phyloP scores from a whole-genome alignment of 306 rosid genomes.

The Betula pendula region DNA sequence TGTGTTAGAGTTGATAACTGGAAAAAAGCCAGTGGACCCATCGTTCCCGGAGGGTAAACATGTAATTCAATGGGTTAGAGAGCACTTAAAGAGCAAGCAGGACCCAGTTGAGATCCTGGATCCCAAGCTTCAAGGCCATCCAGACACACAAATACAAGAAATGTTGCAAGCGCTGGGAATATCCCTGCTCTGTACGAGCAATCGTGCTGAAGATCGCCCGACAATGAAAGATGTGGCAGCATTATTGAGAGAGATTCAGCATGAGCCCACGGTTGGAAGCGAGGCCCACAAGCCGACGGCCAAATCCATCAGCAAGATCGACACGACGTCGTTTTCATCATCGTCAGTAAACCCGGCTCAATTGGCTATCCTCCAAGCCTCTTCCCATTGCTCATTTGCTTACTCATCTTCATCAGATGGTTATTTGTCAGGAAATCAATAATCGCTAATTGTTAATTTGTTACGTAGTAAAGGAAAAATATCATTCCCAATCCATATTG shows the following conservation, averaged over 20 bases:
- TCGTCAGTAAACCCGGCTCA: constrained; percentile 61
- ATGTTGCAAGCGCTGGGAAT: constrained; percentile 85
- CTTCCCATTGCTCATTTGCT: constrained; percentile 62
- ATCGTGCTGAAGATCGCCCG: constrained; percentile 79
- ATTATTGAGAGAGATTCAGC: constrained; percentile 67
- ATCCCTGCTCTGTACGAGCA: constrained; percentile 69
- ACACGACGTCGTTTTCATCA: constrained; percentile 44
- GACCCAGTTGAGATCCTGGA: constrained; percentile 72
- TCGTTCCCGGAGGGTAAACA: constrained; percentile 73
- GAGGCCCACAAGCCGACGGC: constrained; percentile 48
- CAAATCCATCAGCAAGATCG: constrained; percentile 30
- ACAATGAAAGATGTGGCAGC: constrained; percentile 93
- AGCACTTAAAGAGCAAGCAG: constrained; percentile 66
- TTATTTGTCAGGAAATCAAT: constrained; percentile 42
- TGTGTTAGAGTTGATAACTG: constrained; percentile 78
- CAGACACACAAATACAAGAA: constrained; percentile 74
- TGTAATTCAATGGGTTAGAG: constrained; percentile 77
- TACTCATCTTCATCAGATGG: constrained; percentile 59
- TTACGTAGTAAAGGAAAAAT: neutral
- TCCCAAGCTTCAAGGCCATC: constrained; percentile 71
- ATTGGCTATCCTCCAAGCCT: constrained; percentile 56
- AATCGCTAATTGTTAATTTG: too few relatives aligned
- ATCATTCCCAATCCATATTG: neutral
- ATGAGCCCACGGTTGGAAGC: constrained; percentile 43
- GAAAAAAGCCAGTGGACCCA: constrained; percentile 77